These are phyloP conservation scores for Spizellomyces sp. DNA, from an alignment of 192 early-diverging fungal species.

Conservation along the genomic window DNA sequence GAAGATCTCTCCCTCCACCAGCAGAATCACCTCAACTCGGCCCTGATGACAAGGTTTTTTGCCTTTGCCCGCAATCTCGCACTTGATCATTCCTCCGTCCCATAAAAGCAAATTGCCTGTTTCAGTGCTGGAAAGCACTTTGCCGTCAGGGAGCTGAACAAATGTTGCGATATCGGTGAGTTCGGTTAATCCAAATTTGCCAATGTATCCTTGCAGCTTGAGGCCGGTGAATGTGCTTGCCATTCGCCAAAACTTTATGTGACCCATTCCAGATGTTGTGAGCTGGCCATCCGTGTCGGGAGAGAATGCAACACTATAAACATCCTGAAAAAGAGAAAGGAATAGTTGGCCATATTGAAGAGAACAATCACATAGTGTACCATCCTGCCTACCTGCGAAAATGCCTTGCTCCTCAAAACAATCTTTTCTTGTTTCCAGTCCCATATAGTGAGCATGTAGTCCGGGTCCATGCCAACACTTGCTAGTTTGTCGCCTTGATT, in stretches of 20 bases:
- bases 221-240: slow-evolving; percentile 63
- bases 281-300: slow-evolving; percentile 56
- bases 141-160: slow-evolving; percentile 61
- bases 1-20: slow-evolving; percentile 56
- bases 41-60: slow-evolving; percentile 57
- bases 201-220: slow-evolving; percentile 63
- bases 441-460: slow-evolving; percentile 69
- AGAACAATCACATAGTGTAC: background rate
- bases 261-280: slow-evolving; percentile 67
- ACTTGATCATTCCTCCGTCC: slow-evolving; percentile 71
- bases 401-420: slow-evolving; percentile 61
- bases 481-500: slow-evolving; percentile 54
- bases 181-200: slow-evolving; percentile 65
- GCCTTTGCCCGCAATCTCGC: slow-evolving; percentile 54
- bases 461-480: slow-evolving; percentile 60
- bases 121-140: slow-evolving; percentile 62
- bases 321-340: slow-evolving; percentile 42
- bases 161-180: slow-evolving; percentile 62
- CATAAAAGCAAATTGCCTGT: slow-evolving; percentile 65
- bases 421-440: slow-evolving; percentile 57
- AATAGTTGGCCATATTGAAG: background rate
- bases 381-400: slow-evolving; percentile 51
- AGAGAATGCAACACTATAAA: slow-evolving; percentile 55
- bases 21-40: slow-evolving; percentile 48
- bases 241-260: slow-evolving; percentile 71